A percentile compares a stretch with the other conserved stretches of the same genome.
Evolutionary conservation across 805 yeast species (phyloP).

Genomic region (Peterozyma xylosa): DNA sequence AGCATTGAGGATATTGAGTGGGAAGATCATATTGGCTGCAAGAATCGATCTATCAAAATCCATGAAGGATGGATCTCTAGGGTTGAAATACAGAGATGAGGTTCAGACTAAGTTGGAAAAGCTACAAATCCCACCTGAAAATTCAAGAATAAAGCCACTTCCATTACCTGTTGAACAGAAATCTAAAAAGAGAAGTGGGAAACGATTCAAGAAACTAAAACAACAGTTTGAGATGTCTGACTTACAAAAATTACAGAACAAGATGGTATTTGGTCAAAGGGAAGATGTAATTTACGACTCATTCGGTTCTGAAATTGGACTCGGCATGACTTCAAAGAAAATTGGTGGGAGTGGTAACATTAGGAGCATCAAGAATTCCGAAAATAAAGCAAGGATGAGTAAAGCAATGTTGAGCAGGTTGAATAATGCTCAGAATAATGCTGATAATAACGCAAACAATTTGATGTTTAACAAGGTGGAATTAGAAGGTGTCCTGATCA

Average conservation of each 20-base stretch:
- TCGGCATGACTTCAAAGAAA: slow-evolving; percentile 57
- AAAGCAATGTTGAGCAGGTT: slow-evolving; percentile 52
- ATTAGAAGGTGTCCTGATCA: not conserved
- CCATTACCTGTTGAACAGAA: slow-evolving; percentile 69
- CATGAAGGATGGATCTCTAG: slow-evolving; percentile 39
- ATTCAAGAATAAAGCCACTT: slow-evolving; percentile 56
- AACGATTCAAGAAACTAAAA: slow-evolving; percentile 69
- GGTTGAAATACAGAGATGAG: slow-evolving; percentile 52
- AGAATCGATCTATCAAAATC: slow-evolving; percentile 57
- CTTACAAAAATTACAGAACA: slow-evolving; percentile 73
- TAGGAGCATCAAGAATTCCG: slow-evolving; percentile 25
- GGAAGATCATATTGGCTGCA: slow-evolving; percentile 75
- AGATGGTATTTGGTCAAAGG: slow-evolving; percentile 72
- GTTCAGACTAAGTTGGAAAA: slow-evolving; percentile 60
- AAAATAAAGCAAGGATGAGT: slow-evolving; percentile 51
- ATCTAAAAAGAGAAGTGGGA: slow-evolving; percentile 83
- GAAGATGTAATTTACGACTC: slow-evolving; percentile 58
- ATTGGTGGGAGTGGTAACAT: slow-evolving; percentile 12
- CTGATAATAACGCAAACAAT: slow-evolving; percentile 1
- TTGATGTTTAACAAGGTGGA: not conserved
- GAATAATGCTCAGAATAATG: slow-evolving; percentile 1
- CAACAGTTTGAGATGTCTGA: slow-evolving; percentile 79
- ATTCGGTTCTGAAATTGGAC: slow-evolving; percentile 75
- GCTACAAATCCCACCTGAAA: slow-evolving; percentile 70
- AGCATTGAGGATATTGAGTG: slow-evolving; percentile 73